These are phyloP conservation scores for Acer saccharum DNA, from an alignment of 345 rosid species.

Conservation along the genomic window DNA sequence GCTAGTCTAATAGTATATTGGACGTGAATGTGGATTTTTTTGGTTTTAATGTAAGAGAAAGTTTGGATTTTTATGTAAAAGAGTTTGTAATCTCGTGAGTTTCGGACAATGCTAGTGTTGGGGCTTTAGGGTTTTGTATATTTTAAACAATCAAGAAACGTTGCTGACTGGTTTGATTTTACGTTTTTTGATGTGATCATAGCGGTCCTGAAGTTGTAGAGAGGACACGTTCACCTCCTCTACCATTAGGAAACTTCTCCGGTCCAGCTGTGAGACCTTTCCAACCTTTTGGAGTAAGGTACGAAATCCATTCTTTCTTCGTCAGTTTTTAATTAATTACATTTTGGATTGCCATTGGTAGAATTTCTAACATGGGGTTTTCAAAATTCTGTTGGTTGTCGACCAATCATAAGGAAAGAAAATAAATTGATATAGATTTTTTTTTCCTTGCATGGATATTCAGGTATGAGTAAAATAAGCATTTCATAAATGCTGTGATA, in stretches of 20 bases:
- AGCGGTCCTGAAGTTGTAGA: slow-evolving; percentile 3
- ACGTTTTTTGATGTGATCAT: slow-evolving; percentile 1
- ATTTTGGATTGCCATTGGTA: neutral
- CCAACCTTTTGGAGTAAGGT: slow-evolving; percentile 8
- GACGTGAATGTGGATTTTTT: neutral
- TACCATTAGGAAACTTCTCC: slow-evolving; percentile 2
- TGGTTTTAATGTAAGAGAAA: neutral
- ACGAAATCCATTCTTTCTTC: neutral
- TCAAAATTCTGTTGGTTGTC: neutral
- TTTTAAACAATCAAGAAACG: neutral
- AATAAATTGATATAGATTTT: neutral
- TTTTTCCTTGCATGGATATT: slow-evolving; percentile 1
- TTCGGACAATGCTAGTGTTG: neutral
- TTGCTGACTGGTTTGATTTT: neutral
- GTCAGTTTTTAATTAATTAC: neutral
- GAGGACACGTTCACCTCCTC: slow-evolving; percentile 3
- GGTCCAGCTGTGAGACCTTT: neutral
- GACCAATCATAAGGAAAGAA: neutral
- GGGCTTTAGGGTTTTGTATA: neutral
- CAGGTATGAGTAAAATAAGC: neutral
- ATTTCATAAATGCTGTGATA: neutral
- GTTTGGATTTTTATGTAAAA: neutral
- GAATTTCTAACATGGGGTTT: neutral
- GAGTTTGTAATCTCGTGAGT: neutral
- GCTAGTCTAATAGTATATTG: neutral